Conservation (phyloP, 2,329 filamentous ascomycete species). For the Calycina herbarum region DNA sequence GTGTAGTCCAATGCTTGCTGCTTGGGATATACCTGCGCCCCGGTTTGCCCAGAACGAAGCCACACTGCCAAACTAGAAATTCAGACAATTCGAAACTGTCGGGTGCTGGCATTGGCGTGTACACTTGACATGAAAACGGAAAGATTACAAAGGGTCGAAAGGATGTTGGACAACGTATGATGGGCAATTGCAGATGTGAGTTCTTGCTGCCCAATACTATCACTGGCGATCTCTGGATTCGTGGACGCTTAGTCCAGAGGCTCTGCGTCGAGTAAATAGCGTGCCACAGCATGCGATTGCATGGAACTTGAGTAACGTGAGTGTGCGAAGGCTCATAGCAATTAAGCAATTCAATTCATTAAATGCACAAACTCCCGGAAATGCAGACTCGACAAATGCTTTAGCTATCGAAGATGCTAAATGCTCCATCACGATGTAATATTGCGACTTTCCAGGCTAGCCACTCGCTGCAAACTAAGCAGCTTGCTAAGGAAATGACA, state of each 20-base stretch:
- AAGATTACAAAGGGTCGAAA: not conserved
- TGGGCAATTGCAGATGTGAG: not conserved
- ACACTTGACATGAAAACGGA: not conserved
- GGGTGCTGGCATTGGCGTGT: too few relatives aligned
- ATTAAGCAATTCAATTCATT: not conserved
- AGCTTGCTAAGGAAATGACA: not conserved
- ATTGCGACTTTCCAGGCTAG: not conserved
- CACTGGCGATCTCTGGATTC: not conserved
- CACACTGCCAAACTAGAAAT: too few relatives aligned
- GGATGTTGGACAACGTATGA: not conserved
- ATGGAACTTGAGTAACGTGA: not conserved
- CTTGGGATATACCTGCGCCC: too few relatives aligned
- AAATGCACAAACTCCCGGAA: not conserved
- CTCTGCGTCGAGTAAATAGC: not conserved
- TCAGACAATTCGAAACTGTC: too few relatives aligned
- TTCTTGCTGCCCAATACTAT: not conserved
- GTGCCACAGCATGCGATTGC: conserved; percentile 3
- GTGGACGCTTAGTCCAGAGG: not conserved
- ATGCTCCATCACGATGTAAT: not conserved
- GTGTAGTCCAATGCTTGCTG: too few relatives aligned
- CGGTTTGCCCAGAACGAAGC: too few relatives aligned
- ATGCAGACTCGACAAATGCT: not conserved
- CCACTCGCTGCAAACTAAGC: not conserved
- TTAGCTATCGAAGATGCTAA: not conserved
- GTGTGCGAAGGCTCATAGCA: not conserved